Evolutionary conservation across 768 basidiomycete genomes (phyloP).

Genomic region (Lentinus tigrinus): DNA sequence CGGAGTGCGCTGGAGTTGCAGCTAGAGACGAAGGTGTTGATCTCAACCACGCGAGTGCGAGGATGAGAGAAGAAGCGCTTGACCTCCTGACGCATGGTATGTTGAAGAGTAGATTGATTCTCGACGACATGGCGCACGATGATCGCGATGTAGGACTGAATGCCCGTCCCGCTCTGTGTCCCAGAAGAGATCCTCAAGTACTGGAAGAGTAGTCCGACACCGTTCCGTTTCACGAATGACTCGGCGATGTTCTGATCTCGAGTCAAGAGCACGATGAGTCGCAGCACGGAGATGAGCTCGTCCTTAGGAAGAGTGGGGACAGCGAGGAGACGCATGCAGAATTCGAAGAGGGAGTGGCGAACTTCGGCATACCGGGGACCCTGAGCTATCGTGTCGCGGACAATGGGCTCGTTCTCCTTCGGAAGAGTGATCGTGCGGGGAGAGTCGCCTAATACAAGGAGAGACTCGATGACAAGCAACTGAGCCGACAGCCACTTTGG

Average conservation of each 20-base stretch:
- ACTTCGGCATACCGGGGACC: conserved; percentile 66
- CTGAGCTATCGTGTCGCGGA: conserved; percentile 46
- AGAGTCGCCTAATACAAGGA: conserved; percentile 75
- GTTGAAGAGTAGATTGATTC: conserved; percentile 59
- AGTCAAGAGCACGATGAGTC: conserved; percentile 83
- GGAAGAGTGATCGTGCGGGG: conserved; percentile 65
- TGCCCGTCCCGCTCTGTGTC: conserved; percentile 49
- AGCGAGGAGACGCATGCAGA: conserved; percentile 69
- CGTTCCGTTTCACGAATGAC: conserved; percentile 67
- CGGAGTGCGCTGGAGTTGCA: conserved; percentile 81
- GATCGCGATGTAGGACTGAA: conserved; percentile 80
- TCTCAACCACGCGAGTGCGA: conserved; percentile 67
- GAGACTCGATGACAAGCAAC: conserved; percentile 80
- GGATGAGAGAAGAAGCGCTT: conserved; percentile 77
- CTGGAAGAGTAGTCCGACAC: conserved; percentile 61
- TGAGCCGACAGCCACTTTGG: conserved; percentile 90
- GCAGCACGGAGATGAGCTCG: conserved; percentile 77
- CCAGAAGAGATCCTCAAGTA: conserved; percentile 59
- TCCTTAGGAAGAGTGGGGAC: conserved; percentile 68
- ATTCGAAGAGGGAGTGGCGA: conserved; percentile 68
- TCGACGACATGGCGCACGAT: conserved; percentile 93
- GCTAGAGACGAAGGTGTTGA: conserved; percentile 69
- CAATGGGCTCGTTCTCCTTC: conserved; percentile 66
- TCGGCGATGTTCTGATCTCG: conserved; percentile 63
- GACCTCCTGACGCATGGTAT: conserved; percentile 80